Evolutionary conservation across 2,329 filamentous ascomycete genomes (phyloP).

Genomic region (Ophiostoma pallidulum): DNA sequence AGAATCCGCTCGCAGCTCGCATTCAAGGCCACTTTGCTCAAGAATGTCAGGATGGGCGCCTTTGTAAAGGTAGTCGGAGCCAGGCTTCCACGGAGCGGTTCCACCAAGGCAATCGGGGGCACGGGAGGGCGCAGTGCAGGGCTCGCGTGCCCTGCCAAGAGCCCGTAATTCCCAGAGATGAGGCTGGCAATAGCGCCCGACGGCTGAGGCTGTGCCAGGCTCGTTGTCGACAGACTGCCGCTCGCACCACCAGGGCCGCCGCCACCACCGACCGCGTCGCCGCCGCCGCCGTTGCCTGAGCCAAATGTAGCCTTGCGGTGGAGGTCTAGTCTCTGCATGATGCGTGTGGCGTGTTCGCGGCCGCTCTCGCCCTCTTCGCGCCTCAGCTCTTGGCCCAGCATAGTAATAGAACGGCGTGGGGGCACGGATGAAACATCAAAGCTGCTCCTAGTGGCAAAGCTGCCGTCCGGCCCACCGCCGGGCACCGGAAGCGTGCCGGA

Average conservation of each 20-base stretch:
- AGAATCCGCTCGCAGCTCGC: constrained; percentile 69
- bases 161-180: constrained; percentile 73
- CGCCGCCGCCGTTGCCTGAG: background rate
- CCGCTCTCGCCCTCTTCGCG: constrained; percentile 64
- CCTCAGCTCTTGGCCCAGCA: constrained; percentile 39
- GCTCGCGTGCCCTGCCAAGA: constrained; percentile 52
- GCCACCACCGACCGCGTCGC: background rate
- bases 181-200: constrained; percentile 69
- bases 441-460: constrained; percentile 58
- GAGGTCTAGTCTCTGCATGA: constrained; percentile 88
- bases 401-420: constrained; percentile 47
- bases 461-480: constrained; percentile 48
- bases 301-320: constrained; percentile 64
- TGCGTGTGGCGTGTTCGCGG: constrained; percentile 72
- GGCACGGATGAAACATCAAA: constrained; percentile 51
- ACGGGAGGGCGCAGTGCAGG: constrained; percentile 19
- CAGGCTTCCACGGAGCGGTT: constrained; percentile 50
- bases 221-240: constrained; percentile 26
- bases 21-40: constrained; percentile 77
- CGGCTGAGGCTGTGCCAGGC: constrained; percentile 30
- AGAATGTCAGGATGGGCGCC: constrained; percentile 71
- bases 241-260: constrained; percentile 20
- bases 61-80: constrained; percentile 76
- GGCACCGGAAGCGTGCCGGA: constrained; percentile 56
- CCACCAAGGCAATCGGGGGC: constrained; percentile 30